Percentiles rank a stretch among this genome's conserved stretches.
Evolutionary conservation across 1,284 basidiomycete genomes (phyloP).

Genomic region (Mycosarcoma maydis): DNA sequence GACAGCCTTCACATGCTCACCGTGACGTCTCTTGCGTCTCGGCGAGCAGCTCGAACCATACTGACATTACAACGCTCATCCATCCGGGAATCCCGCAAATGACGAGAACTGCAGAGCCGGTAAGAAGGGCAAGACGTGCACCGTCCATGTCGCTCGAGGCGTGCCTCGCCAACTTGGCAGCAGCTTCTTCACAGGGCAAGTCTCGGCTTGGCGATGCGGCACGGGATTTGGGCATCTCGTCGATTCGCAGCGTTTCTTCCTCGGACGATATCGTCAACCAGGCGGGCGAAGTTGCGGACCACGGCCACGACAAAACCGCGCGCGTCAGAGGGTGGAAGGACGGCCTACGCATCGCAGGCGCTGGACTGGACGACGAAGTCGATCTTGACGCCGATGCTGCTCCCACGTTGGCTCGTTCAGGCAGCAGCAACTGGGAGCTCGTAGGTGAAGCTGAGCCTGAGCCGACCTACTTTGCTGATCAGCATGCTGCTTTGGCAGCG

Average conservation of each 20-base stretch:
- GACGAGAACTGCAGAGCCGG: constrained; percentile 11
- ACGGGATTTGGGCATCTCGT: constrained; percentile 39
- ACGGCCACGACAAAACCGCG: constrained; percentile 13
- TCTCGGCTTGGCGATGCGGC: constrained; percentile 27
- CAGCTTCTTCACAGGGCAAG: constrained; percentile 31
- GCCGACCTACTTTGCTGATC: constrained; percentile 6
- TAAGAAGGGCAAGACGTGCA: constrained; percentile 23
- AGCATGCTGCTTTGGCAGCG: constrained; percentile 24
- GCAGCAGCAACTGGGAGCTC: constrained; percentile 48
- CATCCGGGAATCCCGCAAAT: constrained; percentile 9
- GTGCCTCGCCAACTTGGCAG: constrained; percentile 39
- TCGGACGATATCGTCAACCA: constrained; percentile 32
- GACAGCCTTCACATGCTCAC: constrained; percentile 11
- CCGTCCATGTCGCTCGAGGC: constrained; percentile 48
- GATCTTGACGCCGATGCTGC: constrained; percentile 6
- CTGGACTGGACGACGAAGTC: constrained; percentile 17
- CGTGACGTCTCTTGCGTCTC: constrained; percentile 43
- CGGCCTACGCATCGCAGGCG: constrained; percentile 41
- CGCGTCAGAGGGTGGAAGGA: constrained; percentile 46
- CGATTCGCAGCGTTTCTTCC: constrained; percentile 38
- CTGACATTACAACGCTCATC: constrained; percentile 45
- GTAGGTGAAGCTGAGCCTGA: constrained; percentile 31
- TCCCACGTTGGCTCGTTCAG: constrained; percentile 23
- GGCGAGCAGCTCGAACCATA: constrained; percentile 41
- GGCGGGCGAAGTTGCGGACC: constrained; percentile 3